Evolutionary conservation across 2,329 filamentous ascomycete species (phyloP).

Genomic region (Monosporascus ibericus): DNA sequence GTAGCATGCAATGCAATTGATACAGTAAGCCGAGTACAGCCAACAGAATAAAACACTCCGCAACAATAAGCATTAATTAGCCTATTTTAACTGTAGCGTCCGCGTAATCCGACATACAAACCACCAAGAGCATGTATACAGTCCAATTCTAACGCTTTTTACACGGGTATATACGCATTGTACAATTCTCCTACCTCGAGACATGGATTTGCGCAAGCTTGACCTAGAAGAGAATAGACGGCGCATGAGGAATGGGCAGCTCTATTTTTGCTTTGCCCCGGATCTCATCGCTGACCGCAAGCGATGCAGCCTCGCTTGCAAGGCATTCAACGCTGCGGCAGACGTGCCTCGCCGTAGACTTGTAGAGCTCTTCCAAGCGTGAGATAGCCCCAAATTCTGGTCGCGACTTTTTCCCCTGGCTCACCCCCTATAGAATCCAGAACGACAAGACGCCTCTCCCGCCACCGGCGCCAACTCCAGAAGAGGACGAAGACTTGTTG

Average conservation of each 20-base stretch:
- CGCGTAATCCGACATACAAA: no score
- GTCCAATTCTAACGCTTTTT: no score
- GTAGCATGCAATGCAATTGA: no score
- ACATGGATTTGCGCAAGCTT: conserved; percentile 23
- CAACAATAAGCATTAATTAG: no score
- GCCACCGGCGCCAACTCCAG: conserved; percentile 45
- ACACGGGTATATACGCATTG: neutral
- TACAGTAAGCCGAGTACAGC: no score
- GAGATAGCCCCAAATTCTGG: conserved; percentile 24
- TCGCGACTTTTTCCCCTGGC: neutral
- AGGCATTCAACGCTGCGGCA: conserved; percentile 57
- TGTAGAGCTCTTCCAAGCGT: conserved; percentile 68
- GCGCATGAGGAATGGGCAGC: conserved; percentile 60
- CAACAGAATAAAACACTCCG: no score
- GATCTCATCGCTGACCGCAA: conserved; percentile 57
- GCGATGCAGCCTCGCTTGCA: conserved; percentile 56
- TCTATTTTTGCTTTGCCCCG: conserved; percentile 69
- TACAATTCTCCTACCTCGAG: neutral
- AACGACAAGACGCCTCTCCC: conserved; percentile 59
- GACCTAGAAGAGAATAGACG: conserved; percentile 41
- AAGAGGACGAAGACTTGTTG: conserved; percentile 61
- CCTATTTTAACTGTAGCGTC: no score
- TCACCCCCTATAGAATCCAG: conserved; percentile 44
- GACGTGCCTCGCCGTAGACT: conserved; percentile 54
- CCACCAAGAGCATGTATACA: no score